phyloP scores from a whole-genome alignment of 2,329 filamentous ascomycete genomes.

The Colletotrichum australisinense region DNA sequence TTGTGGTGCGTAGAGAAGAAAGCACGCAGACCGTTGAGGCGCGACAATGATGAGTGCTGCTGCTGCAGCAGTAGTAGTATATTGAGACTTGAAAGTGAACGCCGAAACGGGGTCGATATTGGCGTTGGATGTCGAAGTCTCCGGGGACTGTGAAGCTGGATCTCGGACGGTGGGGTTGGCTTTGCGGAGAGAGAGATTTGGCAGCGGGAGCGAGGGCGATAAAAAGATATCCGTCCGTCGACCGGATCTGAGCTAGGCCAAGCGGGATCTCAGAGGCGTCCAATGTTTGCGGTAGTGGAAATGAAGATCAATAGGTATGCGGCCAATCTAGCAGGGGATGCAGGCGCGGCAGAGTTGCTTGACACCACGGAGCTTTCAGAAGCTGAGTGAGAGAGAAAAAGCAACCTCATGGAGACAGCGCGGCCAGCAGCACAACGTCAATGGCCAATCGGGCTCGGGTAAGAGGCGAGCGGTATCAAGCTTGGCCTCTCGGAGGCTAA shows the following conservation, averaged over 20 bases:
- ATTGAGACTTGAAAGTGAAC: neutral
- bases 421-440: constrained; percentile 3
- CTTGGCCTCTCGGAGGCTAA: constrained; percentile 10
- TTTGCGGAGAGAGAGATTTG: neutral
- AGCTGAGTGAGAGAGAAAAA: constrained; percentile 8
- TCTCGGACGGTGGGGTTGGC: neutral
- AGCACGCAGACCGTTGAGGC: neutral
- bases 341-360: neutral
- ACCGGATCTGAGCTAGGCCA: constrained; percentile 30
- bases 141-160: neutral
- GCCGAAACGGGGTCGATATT: neutral
- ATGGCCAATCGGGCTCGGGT: neutral
- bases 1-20: neutral
- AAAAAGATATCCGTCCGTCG: constrained; percentile 1
- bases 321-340: constrained; percentile 1
- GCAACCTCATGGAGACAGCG: neutral
- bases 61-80: too few species aligned
- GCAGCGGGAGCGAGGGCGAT: constrained; percentile 26
- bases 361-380: neutral
- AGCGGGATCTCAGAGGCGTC: constrained; percentile 33
- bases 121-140: neutral
- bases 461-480: neutral
- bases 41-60: neutral
- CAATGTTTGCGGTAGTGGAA: constrained; percentile 35
- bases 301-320: constrained; percentile 34